These are phyloP conservation scores for Pseudoperonospora humuli DNA, from an alignment of 352 stramenopile species.

Conservation along the genomic window DNA sequence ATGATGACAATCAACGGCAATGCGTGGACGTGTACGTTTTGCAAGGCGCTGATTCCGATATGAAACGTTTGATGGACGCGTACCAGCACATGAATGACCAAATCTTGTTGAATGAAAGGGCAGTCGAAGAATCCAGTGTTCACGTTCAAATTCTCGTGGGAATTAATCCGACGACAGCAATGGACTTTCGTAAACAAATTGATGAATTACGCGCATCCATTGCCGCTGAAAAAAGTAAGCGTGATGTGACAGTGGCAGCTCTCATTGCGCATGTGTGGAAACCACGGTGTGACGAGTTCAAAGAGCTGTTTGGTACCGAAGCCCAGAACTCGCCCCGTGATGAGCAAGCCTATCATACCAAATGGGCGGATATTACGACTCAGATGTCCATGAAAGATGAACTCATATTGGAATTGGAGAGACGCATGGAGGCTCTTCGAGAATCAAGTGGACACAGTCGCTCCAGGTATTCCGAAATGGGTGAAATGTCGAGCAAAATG, in stretches of 20 bases:
- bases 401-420: constrained; percentile 13
- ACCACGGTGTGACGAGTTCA: constrained; percentile 7
- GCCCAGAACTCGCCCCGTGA: constrained; percentile 1
- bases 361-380: constrained; percentile 11
- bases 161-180: constrained; percentile 18
- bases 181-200: constrained; percentile 31
- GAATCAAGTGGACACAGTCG: constrained; percentile 5
- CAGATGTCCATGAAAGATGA: constrained; percentile 12
- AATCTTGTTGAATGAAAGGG: constrained; percentile 36
- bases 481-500: constrained; percentile 29
- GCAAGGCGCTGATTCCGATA: constrained; percentile 5
- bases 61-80: constrained; percentile 14
- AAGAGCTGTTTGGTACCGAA: constrained; percentile 3
- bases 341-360: constrained; percentile 17
- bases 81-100: constrained; percentile 35
- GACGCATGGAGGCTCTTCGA: constrained; percentile 12
- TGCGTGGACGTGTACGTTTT: background rate
- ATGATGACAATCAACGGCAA: constrained; percentile 2
- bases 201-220: constrained; percentile 31
- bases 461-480: constrained; percentile 23
- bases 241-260: constrained; percentile 35
- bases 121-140: constrained; percentile 21
- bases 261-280: constrained; percentile 26
- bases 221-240: constrained; percentile 24
- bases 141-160: constrained; percentile 16